Conservation (phyloP, 805 yeast genomes). For the Teunomyces gatunensis region DNA sequence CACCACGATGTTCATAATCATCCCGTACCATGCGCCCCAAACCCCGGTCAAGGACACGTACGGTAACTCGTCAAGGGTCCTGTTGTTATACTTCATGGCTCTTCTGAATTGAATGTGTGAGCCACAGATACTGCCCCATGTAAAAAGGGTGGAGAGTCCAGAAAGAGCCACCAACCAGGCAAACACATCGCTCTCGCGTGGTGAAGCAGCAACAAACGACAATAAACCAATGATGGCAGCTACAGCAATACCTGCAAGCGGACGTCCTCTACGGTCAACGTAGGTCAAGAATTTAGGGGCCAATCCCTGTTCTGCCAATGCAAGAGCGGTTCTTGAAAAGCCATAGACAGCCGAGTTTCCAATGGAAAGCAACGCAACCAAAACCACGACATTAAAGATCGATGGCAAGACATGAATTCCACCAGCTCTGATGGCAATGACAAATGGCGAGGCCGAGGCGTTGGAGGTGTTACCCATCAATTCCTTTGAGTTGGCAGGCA, state of each 20-base stretch:
- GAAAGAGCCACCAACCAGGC: constrained; percentile 28
- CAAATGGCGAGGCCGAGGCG: constrained; percentile 42
- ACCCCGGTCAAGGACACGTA: constrained; percentile 51
- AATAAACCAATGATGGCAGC: constrained; percentile 36
- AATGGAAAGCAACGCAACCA: constrained; percentile 40
- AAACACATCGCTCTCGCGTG: constrained; percentile 34
- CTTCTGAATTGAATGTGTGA: constrained; percentile 24
- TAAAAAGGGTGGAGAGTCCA: constrained; percentile 26
- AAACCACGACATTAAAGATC: constrained; percentile 41
- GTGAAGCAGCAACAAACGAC: constrained; percentile 41
- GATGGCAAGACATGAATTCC: constrained; percentile 43
- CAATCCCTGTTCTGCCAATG: constrained; percentile 39
- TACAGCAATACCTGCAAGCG: constrained; percentile 34
- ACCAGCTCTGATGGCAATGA: constrained; percentile 40
- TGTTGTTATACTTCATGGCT: constrained; percentile 28
- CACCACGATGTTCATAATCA: constrained; percentile 24
- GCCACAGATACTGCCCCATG: constrained; percentile 26
- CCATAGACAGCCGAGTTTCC: constrained; percentile 46
- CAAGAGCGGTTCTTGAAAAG: constrained; percentile 39
- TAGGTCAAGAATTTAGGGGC: constrained; percentile 35
- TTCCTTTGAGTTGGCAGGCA: constrained; percentile 27
- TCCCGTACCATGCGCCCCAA: constrained; percentile 27
- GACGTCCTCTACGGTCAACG: constrained; percentile 41
- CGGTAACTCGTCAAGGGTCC: constrained; percentile 48
- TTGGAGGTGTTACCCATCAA: constrained; percentile 25